Percentiles rank a stretch among this genome's conserved stretches.
Conservation (phyloP, 495 filamentous ascomycete genomes). For the Aspergillus ellipticus region DNA sequence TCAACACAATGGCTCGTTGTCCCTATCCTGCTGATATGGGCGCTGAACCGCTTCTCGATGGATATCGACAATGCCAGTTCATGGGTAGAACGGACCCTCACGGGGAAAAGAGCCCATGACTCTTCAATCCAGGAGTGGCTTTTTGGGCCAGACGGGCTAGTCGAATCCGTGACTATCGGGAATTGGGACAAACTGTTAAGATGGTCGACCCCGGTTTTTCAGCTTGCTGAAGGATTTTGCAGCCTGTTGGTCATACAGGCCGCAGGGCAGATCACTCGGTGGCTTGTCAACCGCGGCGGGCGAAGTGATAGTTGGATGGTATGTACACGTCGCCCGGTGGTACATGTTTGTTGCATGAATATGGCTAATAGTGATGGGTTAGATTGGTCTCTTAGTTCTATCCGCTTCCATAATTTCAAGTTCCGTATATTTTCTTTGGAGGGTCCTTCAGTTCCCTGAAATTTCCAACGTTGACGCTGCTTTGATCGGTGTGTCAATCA, state of each 20-base stretch:
- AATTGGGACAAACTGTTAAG: slow-evolving; percentile 85
- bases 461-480: slow-evolving; percentile 92
- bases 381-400: slow-evolving; percentile 85
- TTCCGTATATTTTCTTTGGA: slow-evolving; percentile 93
- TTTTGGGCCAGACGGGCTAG: slow-evolving; percentile 72
- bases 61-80: slow-evolving; percentile 65
- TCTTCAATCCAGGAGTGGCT: slow-evolving; percentile 73
- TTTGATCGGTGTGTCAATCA: slow-evolving; percentile 86
- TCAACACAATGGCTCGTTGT: slow-evolving; percentile 80
- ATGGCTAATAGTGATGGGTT: slow-evolving; percentile 25
- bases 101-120: slow-evolving; percentile 59
- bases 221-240: slow-evolving; percentile 93
- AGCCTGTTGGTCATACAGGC: slow-evolving; percentile 94
- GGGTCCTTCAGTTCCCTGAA: slow-evolving; percentile 87
- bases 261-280: slow-evolving; percentile 89
- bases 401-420: slow-evolving; percentile 90
- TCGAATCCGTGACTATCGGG: slow-evolving; percentile 75
- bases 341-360: slow-evolving; percentile 12
- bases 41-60: slow-evolving; percentile 87
- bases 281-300: slow-evolving; percentile 83
- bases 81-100: slow-evolving; percentile 81
- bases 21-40: slow-evolving; percentile 86
- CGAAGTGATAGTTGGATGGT: slow-evolving; percentile 97
- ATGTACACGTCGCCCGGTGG: slow-evolving; percentile 29
- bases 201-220: slow-evolving; percentile 94